Evolutionary conservation across 164 flowering plant genomes (phyloP), one percentile per base, ranked within the genome.

Genomic region (Stephania yunnanensis): DNA sequence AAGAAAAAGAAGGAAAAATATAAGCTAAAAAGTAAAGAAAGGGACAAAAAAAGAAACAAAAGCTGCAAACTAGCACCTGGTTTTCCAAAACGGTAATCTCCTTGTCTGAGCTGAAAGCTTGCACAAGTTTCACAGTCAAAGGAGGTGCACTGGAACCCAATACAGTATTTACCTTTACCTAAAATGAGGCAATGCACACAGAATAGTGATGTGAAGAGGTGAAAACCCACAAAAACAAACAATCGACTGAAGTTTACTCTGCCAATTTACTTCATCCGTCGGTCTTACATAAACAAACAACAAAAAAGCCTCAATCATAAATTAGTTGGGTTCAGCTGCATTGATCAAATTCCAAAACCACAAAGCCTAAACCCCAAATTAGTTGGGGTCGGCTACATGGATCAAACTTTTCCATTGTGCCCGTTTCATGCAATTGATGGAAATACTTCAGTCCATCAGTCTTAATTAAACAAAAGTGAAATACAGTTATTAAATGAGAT

Each of bases 141-240:
- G 91, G 85, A 67, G 92, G 92, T 45, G 87, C 86, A 73, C 75
- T 67, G 19, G 89, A 89, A 29, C 92, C 94, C 81, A 90, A 78
- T 69, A 88, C 92, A 44, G 89, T 89, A 69, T 71, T 85, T 77
- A 90, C 90, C 68, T 79, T 80, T 64, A 90, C 94, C 92, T 90
- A 77, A 79, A 70, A 76, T 69, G 44, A 10, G 63, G 73, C 71
- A 65, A n/a, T 44, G 46, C 58, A 58, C 58, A 76, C 12, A 71
- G 52, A 25, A 46, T 19, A 67, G 30, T 44, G 44, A 65, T n/a
- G 67, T 68, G 10, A 52, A 10, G 61, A 55, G 22, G 11, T 11
- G 20, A 22, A 29, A 46, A 71, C 44, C 46, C 70, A 46, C 31
- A 52, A 52, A 7, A 46, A n/a, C 8, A 69, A 12, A 75, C 20